Conservation (phyloP, 1,284 basidiomycete species). For the Takashimella koratensis region DNA sequence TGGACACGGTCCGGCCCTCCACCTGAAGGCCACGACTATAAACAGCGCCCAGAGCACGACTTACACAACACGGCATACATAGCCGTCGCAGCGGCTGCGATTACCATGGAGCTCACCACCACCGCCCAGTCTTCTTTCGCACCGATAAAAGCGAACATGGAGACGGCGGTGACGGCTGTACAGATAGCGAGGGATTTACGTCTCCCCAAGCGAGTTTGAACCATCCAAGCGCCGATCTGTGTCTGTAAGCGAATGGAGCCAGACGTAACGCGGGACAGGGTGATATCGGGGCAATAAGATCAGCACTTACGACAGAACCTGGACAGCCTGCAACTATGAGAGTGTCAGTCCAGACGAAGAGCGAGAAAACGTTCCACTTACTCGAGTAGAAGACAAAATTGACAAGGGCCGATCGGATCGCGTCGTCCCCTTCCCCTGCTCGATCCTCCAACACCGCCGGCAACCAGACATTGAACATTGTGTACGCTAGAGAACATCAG, state of each 20-base stretch:
- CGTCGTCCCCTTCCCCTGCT: conserved; percentile 49
- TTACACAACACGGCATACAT: conserved; percentile 91
- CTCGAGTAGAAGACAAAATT: conserved; percentile 62
- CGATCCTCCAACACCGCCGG: conserved; percentile 71
- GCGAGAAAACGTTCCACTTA: no score
- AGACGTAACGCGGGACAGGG: no score
- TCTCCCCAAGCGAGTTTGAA: conserved; percentile 73
- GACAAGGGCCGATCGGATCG: conserved; percentile 66
- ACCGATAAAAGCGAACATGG: conserved; percentile 69
- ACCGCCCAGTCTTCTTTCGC: conserved; percentile 63
- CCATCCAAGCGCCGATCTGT: conserved; percentile 83
- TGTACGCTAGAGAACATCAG: conserved; percentile 60
- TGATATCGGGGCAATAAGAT: no score
- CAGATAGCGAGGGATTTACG: conserved; percentile 71
- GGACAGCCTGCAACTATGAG: conserved; percentile 74
- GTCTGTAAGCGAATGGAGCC: no score
- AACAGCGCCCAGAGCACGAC: conserved; percentile 40
- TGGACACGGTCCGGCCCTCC: no score
- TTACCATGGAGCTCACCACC: conserved; percentile 71
- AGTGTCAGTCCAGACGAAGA: no score
- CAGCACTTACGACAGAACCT: conserved; percentile 73
- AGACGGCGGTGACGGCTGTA: conserved; percentile 74
- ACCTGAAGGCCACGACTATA: no score
- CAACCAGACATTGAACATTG: conserved; percentile 95
- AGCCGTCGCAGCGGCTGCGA: conserved; percentile 75